Evolutionary conservation across 805 yeast genomes (phyloP), one percentile per base, ranked within the genome.

Genomic region (Diddensiella santjacobensis): DNA sequence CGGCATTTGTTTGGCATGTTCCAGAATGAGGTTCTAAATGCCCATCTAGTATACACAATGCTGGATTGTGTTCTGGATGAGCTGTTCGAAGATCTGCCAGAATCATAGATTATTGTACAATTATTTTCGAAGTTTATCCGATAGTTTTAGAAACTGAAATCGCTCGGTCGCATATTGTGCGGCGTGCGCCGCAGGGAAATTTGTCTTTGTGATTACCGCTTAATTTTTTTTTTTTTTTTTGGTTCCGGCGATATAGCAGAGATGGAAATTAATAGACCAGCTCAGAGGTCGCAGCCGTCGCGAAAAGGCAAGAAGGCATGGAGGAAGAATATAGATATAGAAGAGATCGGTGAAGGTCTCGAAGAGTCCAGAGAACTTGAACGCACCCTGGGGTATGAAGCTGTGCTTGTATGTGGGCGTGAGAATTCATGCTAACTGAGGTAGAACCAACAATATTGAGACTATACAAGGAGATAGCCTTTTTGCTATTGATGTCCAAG

Each of bases 241-340:
- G 6, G 8, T 17, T 35, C 18, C 18, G 6, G 8, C 8, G 8
- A 35, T 15, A 8, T 10, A 6, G 8, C 6, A 8, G 44, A 18
- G 15, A 53, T 54, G 73, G 72, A 68, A 52, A 54, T 67, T 3
- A 67, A 68, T 45, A 74, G 80, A 65, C 87, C 90, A 11, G 64
- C 78, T 19, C 81, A 77, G 57, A 75, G 73, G 57, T 70, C 70
- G 39, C 96, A 90, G 68, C 62, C 84, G 3, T 88, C 96, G 4
- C 77, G 98, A 61, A 93, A 93, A 71, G 96, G 96, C 39, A 91
- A 87, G 75, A 83, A 78, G 64, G 81, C 96, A 3, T 87, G 97
- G 95, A 80, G 96, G 64, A 88, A 88, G 68, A 87, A 93, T 66
- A 85, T 93, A 50, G 96, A 93, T 65, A 70, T 93, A 17, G 81